These are phyloP conservation scores for Isabelozyma rhagii DNA, from an alignment of 805 yeast genomes.

Conservation along the genomic window DNA sequence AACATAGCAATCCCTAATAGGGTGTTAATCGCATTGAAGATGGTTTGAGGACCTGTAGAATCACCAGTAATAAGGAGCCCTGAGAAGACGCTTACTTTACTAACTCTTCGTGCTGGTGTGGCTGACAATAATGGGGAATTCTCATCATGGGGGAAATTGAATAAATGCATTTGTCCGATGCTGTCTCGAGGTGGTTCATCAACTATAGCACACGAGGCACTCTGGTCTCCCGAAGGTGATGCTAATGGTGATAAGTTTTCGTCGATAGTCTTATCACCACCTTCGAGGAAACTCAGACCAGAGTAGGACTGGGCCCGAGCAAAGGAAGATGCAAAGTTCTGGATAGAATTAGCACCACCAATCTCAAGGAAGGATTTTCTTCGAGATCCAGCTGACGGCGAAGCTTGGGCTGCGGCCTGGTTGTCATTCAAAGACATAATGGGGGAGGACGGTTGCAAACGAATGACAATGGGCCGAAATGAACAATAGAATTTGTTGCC, in stretches of 20 bases:
- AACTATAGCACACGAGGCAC: constrained; percentile 1
- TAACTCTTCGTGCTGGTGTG: not conserved
- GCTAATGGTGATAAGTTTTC: constrained; percentile 21
- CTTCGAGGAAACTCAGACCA: constrained; percentile 13
- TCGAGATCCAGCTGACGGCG: not conserved
- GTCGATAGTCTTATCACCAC: constrained; percentile 7
- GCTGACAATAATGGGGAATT: constrained; percentile 5
- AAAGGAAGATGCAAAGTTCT: constrained; percentile 39
- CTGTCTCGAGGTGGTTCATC: constrained; percentile 5
- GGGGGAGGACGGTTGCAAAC: not conserved
- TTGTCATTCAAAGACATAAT: not conserved
- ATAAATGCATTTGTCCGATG: constrained; percentile 6
- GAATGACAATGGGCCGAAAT: not conserved
- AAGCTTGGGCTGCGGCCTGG: not conserved
- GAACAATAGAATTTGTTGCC: too few species aligned
- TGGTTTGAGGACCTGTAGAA: constrained; percentile 67
- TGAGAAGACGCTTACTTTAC: constrained; percentile 2
- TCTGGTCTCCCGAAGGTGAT: constrained; percentile 9
- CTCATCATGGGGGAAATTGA: constrained; percentile 13
- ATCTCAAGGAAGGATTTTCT: constrained; percentile 30
- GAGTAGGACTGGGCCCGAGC: constrained; percentile 33
- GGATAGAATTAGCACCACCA: constrained; percentile 35
- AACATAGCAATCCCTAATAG: constrained; percentile 74
- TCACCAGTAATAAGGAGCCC: constrained; percentile 12
- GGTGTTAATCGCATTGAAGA: constrained; percentile 68